phyloP scores from a whole-genome alignment of 805 yeast genomes.

The Metschnikowia reukaufii region DNA sequence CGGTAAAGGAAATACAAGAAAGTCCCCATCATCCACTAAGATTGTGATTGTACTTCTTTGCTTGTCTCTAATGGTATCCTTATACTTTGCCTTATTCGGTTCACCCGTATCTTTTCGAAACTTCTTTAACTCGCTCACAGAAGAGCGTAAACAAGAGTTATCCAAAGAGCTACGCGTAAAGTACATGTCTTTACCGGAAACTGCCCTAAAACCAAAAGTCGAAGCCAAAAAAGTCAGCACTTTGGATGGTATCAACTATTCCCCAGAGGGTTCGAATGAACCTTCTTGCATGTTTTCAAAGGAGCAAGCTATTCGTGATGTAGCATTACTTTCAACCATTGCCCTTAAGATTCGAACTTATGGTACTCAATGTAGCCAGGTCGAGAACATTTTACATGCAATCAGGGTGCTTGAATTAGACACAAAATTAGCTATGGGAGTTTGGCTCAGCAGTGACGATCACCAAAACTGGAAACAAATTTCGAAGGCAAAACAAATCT shows the following conservation, averaged over 20 bases:
- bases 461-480: conserved; percentile 48
- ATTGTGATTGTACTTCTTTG: conserved; percentile 3
- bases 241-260: conserved; percentile 60
- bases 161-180: conserved; percentile 6
- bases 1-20: background rate
- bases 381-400: conserved; percentile 51
- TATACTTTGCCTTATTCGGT: conserved; percentile 10
- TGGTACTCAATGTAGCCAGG: conserved; percentile 64
- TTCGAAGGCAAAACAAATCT: conserved; percentile 39
- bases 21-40: background rate
- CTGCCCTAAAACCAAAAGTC: background rate
- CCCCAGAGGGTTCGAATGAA: conserved; percentile 52
- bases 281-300: conserved; percentile 53
- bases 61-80: conserved; percentile 3
- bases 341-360: conserved; percentile 58
- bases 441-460: conserved; percentile 56
- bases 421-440: conserved; percentile 59
- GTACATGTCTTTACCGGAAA: background rate
- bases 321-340: conserved; percentile 56
- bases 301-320: conserved; percentile 53
- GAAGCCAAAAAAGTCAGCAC: background rate
- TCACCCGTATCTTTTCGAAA: conserved; percentile 11
- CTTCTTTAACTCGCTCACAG: conserved; percentile 8
- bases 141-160: conserved; percentile 5
- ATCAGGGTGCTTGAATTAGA: conserved; percentile 50